Percentiles rank a stretch among this genome's conserved stretches.
phyloP scores from a whole-genome alignment of 768 basidiomycete species.

The Hebeloma cylindrosporum region DNA sequence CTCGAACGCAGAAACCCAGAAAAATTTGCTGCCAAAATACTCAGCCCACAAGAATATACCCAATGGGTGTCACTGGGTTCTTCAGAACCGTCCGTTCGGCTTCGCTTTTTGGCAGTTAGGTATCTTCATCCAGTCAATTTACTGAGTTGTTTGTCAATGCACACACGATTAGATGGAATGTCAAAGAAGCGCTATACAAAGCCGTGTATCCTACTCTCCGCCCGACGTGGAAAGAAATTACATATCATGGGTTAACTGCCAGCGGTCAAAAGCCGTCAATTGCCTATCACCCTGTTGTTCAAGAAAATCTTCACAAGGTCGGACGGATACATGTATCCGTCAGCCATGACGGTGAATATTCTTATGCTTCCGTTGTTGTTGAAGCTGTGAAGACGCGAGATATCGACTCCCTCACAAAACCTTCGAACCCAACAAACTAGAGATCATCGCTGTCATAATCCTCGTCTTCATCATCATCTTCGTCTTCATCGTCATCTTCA shows the following conservation, averaged over 20 bases:
- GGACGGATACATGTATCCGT: slow-evolving; percentile 64
- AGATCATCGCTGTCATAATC: slow-evolving; percentile 2
- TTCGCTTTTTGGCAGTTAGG: slow-evolving; percentile 73
- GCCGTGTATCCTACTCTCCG: slow-evolving; percentile 63
- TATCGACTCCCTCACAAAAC: not conserved
- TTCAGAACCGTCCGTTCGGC: slow-evolving; percentile 24
- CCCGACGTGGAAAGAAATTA: slow-evolving; percentile 77
- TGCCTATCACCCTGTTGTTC: slow-evolving; percentile 42
- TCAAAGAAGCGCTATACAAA: slow-evolving; percentile 88
- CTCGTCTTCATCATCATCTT: too few relatives aligned
- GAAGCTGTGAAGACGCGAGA: slow-evolving; percentile 44
- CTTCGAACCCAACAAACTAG: slow-evolving; percentile 3
- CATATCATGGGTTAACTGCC: slow-evolving; percentile 38
- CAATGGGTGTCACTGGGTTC: slow-evolving; percentile 38
- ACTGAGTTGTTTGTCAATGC: too few relatives aligned
- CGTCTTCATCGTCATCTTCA: too few relatives aligned
- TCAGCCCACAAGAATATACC: slow-evolving; percentile 48
- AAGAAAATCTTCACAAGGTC: slow-evolving; percentile 17
- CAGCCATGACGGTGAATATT: slow-evolving; percentile 82
- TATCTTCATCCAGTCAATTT: slow-evolving; percentile 30
- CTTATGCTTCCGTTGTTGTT: slow-evolving; percentile 65
- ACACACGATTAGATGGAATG: slow-evolving; percentile 86
- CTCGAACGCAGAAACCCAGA: slow-evolving; percentile 45
- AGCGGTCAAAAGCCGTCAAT: slow-evolving; percentile 37
- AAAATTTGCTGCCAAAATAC: slow-evolving; percentile 60